Conservation (phyloP, 2,329 filamentous ascomycete genomes). For the Cercospora janseana region DNA sequence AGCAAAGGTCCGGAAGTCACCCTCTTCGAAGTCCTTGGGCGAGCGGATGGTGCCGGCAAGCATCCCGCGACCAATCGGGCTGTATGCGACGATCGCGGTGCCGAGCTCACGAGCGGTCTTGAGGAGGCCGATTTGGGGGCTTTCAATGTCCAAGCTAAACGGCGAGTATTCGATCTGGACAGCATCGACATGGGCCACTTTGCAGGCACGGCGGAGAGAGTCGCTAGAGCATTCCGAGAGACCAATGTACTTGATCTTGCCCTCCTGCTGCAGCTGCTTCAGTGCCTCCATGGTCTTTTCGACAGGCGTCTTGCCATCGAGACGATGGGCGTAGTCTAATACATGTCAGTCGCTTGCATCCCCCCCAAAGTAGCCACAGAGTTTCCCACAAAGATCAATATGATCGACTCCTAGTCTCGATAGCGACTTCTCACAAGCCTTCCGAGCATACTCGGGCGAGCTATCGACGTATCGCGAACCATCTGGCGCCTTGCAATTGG, state of each 20-base stretch:
- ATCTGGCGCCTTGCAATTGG: constrained; percentile 42
- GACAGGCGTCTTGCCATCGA: constrained; percentile 46
- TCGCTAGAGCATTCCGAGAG: constrained; percentile 53
- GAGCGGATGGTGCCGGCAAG: constrained; percentile 53
- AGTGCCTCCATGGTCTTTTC: constrained; percentile 52
- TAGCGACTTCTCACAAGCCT: constrained; percentile 43
- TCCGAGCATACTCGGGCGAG: constrained; percentile 42
- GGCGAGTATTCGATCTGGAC: constrained; percentile 54
- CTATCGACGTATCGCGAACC: constrained; percentile 39
- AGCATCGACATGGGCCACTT: constrained; percentile 52
- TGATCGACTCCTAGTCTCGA: constrained; percentile 40
- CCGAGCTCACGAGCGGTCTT: constrained; percentile 59
- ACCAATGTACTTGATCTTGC: constrained; percentile 59
- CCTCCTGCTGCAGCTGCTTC: constrained; percentile 51
- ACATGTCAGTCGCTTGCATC: background rate
- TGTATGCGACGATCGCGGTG: constrained; percentile 57
- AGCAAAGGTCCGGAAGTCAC: constrained; percentile 49
- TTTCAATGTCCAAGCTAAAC: constrained; percentile 60
- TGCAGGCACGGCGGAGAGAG: constrained; percentile 53
- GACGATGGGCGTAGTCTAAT: constrained; percentile 42
- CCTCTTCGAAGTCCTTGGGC: constrained; percentile 48
- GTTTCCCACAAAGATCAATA: constrained; percentile 42
- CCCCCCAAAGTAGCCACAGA: background rate
- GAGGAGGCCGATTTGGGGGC: constrained; percentile 49
- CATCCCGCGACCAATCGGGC: constrained; percentile 60